Conservation (phyloP, 2,329 filamentous ascomycete genomes). For the Mollisia scopiformis region DNA sequence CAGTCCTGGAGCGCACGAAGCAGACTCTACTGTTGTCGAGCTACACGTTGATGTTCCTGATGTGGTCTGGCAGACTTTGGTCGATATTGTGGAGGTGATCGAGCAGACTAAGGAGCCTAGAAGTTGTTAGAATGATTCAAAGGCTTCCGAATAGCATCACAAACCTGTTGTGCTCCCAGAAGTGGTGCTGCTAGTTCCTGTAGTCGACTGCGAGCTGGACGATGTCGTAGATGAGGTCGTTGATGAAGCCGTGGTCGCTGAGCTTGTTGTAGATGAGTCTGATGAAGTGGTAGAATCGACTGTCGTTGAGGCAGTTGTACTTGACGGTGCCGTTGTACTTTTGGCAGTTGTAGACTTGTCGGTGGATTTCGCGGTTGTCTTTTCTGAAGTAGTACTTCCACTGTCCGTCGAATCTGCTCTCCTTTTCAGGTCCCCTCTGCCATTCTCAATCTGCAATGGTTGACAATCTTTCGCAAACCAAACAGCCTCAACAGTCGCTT, state of each 20-base stretch:
- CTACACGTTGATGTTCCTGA: slow-evolving; percentile 16
- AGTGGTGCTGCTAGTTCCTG: slow-evolving; percentile 9
- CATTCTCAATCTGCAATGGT: slow-evolving; percentile 6
- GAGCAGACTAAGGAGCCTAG: slow-evolving; percentile 13
- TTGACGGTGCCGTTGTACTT: background rate
- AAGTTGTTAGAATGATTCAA: background rate
- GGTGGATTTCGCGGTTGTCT: slow-evolving; percentile 1
- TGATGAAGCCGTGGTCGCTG: slow-evolving; percentile 1
- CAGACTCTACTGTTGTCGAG: slow-evolving; percentile 15
- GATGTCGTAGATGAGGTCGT: slow-evolving; percentile 9
- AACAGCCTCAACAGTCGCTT: slow-evolving; percentile 23
- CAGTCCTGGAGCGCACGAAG: slow-evolving; percentile 24
- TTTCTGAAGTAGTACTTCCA: slow-evolving; percentile 3
- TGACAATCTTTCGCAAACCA: slow-evolving; percentile 27
- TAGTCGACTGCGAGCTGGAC: background rate
- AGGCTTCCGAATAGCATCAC: background rate
- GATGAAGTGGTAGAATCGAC: slow-evolving; percentile 2
- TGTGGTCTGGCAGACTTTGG: slow-evolving; percentile 12
- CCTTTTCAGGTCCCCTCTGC: slow-evolving; percentile 26
- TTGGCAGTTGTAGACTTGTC: slow-evolving; percentile 4
- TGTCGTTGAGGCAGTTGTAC: slow-evolving; percentile 8
- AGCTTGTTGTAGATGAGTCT: slow-evolving; percentile 3
- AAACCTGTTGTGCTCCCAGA: slow-evolving; percentile 4
- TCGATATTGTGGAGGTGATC: slow-evolving; percentile 20
- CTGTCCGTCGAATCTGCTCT: slow-evolving; percentile 12